Conservation (phyloP, 495 filamentous ascomycete species). For the Neurospora sp. region DNA sequence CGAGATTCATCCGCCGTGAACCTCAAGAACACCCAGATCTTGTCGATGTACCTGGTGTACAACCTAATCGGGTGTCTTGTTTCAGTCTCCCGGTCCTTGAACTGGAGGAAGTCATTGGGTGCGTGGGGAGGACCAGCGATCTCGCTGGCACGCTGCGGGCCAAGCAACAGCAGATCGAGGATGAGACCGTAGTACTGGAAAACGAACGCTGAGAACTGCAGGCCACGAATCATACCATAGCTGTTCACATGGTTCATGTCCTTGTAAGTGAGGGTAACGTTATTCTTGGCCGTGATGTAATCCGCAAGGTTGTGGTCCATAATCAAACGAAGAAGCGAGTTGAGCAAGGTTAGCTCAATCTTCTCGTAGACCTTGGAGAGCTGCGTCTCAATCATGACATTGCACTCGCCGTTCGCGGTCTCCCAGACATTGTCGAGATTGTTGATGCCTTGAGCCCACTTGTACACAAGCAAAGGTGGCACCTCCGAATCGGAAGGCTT, state of each 20-base stretch:
- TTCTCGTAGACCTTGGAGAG: slow-evolving; percentile 99
- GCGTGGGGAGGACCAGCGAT: slow-evolving; percentile 94
- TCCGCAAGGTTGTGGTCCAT: slow-evolving; percentile 99
- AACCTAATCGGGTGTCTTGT: slow-evolving; percentile 88
- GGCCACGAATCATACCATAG: slow-evolving; percentile 93
- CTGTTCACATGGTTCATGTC: slow-evolving; percentile 99
- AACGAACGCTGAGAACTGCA: slow-evolving; percentile 96
- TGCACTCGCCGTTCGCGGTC: slow-evolving; percentile 88
- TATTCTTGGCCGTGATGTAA: slow-evolving; percentile 99
- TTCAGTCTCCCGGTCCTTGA: slow-evolving; percentile 83
- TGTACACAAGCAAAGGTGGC: slow-evolving; percentile 92
- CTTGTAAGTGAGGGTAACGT: slow-evolving; percentile 98
- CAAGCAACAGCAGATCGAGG: slow-evolving; percentile 86
- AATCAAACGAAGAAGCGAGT: slow-evolving; percentile 84
- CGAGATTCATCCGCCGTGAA: slow-evolving; percentile 90
- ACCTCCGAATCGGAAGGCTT: slow-evolving; percentile 99
- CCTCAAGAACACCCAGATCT: slow-evolving; percentile 95
- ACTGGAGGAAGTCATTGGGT: slow-evolving; percentile 98
- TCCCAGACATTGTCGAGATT: slow-evolving; percentile 98
- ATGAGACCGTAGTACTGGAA: slow-evolving; percentile 99
- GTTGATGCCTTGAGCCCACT: slow-evolving; percentile 99
- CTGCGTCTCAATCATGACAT: slow-evolving; percentile 98
- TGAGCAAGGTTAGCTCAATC: slow-evolving; percentile 93
- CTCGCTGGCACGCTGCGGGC: slow-evolving; percentile 87
- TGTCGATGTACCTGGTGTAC: slow-evolving; percentile 96